Evolutionary conservation across 2,329 filamentous ascomycete species (phyloP).

Genomic region (Aspergillus sp.): DNA sequence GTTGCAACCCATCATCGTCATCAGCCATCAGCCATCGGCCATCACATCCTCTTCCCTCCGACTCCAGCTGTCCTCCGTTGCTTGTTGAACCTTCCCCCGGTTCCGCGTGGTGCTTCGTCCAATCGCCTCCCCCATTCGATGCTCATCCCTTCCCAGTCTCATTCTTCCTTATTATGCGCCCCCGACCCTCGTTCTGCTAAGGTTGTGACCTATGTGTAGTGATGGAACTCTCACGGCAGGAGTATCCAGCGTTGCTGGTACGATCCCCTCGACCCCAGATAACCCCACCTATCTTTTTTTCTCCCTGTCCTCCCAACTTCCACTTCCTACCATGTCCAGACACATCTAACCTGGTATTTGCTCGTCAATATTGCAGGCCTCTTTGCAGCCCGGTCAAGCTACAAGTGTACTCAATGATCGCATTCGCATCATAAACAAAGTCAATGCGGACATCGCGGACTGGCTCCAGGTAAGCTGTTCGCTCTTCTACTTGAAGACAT

Average conservation of each 20-base stretch:
- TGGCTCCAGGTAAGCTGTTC: constrained; percentile 78
- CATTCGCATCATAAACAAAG: constrained; percentile 78
- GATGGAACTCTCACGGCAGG: constrained; percentile 79
- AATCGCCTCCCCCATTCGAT: constrained; percentile 29
- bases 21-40: constrained; percentile 13
- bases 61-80: constrained; percentile 17
- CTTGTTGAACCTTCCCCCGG: constrained; percentile 12
- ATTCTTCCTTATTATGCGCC: constrained; percentile 37
- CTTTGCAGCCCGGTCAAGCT: constrained; percentile 78
- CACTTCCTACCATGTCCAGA: neutral
- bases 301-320: neutral
- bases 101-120: constrained; percentile 13
- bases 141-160: constrained; percentile 13
- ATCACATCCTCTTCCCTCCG: constrained; percentile 20
- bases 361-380: constrained; percentile 58
- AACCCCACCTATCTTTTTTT: neutral
- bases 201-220: constrained; percentile 32
- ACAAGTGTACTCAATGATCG: constrained; percentile 81
- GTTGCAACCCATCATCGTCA: constrained; percentile 12
- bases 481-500: constrained; percentile 7
- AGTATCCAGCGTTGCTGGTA: constrained; percentile 95
- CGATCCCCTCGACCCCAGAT: constrained; percentile 37
- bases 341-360: neutral
- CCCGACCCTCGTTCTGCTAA: constrained; percentile 20
- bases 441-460: constrained; percentile 91